Base-by-base conservation (phyloP, 164 flowering plant genomes). In the Warburgia ugandensis region DNA sequence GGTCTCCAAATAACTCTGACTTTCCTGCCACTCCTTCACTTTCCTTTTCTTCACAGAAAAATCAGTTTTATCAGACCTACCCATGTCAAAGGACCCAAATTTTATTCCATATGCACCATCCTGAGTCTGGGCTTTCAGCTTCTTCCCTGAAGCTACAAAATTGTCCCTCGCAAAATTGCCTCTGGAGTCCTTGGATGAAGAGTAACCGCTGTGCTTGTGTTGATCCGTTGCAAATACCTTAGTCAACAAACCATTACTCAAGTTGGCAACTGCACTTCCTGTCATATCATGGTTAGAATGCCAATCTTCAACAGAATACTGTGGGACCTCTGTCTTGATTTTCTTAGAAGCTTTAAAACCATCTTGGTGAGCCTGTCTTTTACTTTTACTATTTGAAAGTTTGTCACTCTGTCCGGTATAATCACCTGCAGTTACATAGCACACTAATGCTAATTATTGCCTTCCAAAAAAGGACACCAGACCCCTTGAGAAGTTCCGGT, bases 11-110 rank as follows among this genome's bases (percentile, higher is more conserved):
- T 48, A 41, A 58, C 33, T 51, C 47, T 65, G 65, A 62, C 57
- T 57, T 28, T 69, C 84, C 50, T 66, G 65, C 60, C 65, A 52
- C 54, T 70, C 65, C 58, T 65, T 64, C 48, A 68, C 36, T 71
- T 83, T 89, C 61, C 82, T 71, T 72, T 79, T 85, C 72, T 74
- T 79, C 32, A 54, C 20, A 29, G 64, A 28, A 40, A 30, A 47
- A 55, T 56, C 73, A 14, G 23, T 48, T 51, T 19, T 59, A 61
- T 68, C 55, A 40, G 28, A 11, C n/a, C 33, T 62, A 40, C 48
- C 60, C 33, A 50, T 26, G 58, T 52, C 66, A 42, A 33, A 29
- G 29, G 72, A 42, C 17, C 58, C 71, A 50, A 59, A 10, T 1
- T 50, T 45, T 8, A 11, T 2, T 29, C 43, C 33, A 14, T 11